These are phyloP conservation scores for Trypanosoma boissoni DNA, from an alignment of 208 protist species.

Conservation along the genomic window DNA sequence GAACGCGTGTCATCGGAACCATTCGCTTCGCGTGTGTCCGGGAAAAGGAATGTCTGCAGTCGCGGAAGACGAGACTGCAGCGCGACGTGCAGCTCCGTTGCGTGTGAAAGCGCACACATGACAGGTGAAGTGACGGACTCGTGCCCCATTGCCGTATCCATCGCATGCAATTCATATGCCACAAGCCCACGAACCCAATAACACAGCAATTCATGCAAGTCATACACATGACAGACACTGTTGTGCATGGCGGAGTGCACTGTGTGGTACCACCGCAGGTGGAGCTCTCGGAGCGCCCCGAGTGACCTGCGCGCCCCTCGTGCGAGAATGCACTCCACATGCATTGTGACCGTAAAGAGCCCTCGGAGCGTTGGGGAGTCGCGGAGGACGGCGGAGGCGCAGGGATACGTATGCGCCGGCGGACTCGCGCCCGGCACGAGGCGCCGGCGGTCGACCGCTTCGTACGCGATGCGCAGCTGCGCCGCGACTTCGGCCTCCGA, in stretches of 20 bases:
- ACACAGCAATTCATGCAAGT: constrained; percentile 3
- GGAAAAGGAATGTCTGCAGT: constrained; percentile 13
- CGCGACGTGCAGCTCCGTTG: constrained; percentile 9
- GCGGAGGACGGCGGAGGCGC: not conserved
- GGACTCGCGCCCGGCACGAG: not conserved
- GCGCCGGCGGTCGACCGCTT: not conserved
- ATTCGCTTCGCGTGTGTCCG: not conserved
- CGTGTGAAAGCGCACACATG: constrained; percentile 7
- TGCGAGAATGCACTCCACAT: constrained; percentile 4
- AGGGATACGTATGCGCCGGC: not conserved
- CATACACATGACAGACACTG: not conserved
- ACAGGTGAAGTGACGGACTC: too few relatives aligned
- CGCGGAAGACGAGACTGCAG: constrained; percentile 13
- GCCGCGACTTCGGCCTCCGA: not conserved
- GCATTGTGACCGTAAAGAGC: constrained; percentile 18
- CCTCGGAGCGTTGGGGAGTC: constrained; percentile 8
- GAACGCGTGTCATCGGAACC: too few relatives aligned
- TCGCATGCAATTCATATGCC: constrained; percentile 12
- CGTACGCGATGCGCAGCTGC: not conserved
- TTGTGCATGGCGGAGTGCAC: not conserved
- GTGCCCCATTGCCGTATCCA: too few relatives aligned
- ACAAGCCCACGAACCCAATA: constrained; percentile 21
- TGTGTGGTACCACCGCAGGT: constrained; percentile 15
- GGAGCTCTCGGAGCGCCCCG: not conserved
- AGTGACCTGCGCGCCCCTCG: not conserved